Base-by-base conservation (phyloP, 1,284 basidiomycete genomes). In the Austropuccinia psidii region DNA sequence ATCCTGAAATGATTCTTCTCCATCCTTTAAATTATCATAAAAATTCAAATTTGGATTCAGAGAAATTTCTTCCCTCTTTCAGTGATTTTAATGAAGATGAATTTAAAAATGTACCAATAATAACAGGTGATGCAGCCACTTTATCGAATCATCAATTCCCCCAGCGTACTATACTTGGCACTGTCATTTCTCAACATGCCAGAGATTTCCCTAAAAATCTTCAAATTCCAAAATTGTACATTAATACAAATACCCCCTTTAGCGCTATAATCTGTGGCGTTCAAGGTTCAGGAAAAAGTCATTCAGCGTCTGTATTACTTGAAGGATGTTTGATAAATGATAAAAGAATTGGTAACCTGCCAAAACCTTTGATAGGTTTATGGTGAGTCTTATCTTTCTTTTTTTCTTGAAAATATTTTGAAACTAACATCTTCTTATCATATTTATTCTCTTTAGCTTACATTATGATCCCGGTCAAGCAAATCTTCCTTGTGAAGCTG, bases 231-330 rank as follows among this genome's bases (percentile, higher is more conserved):
- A 65, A 66, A 57, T 17, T 74, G 2, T 74, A 74, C 45, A 37
- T 66, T 31, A 66, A 74, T 35, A 39, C 49, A 17, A 66, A 74
- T 41, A 66, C 54, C 4, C 72, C 72, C 5, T 65, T 58, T 31
- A 74, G 72, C 55, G 24, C 52, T 11, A 24, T 74, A 0, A 60
- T 74, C 9, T 74, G 72, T 43, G 72, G 72, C 9, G 62, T 58
- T 5, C 72, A 74, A 33, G 72, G 72, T 6, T 66, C 62, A 2
- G 62, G 72, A 8, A 74, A 74, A 49, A 58, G 52, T 37, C 72
- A 66, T 29, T 58, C 37, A 19, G 52, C 72, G 21, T 65, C 72
- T 8, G 68, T 72, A 11, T 49, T 72, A 11, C 35, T 72, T 31
- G 68, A 70, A 33, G 67, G 55, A 0, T 70, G 54, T 43, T 50